phyloP scores from a whole-genome alignment of 148 eudicot species.

The Rhododendron ovatum region DNA sequence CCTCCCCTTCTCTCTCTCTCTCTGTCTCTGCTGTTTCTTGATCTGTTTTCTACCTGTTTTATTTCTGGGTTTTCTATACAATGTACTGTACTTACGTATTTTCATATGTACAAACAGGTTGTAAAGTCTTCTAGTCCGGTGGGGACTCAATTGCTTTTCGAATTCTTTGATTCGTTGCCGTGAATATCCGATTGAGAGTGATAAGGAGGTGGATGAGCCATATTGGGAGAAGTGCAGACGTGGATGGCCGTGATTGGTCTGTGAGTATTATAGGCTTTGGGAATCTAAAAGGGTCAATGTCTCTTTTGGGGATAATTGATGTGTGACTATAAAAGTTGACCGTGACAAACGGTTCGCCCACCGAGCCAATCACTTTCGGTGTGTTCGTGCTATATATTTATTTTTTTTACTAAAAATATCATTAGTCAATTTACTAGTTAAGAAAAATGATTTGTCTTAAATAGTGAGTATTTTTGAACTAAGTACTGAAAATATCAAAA shows the following conservation, averaged over 20 bases:
- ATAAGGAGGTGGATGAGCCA: not conserved
- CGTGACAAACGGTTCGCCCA: not conserved
- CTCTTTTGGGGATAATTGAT: not conserved
- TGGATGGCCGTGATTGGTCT: not conserved
- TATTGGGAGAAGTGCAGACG: not conserved
- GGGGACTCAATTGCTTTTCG: not conserved
- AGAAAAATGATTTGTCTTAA: too few species aligned
- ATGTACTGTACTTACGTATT: not conserved
- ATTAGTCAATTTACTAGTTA: too few species aligned
- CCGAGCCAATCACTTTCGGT: not conserved
- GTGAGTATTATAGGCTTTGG: not conserved
- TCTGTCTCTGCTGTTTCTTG: not conserved
- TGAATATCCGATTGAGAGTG: not conserved
- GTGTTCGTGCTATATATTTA: too few species aligned
- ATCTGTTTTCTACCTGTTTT: not conserved
- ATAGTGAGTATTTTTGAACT: too few species aligned
- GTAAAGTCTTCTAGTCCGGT: too few species aligned
- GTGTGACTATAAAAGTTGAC: not conserved
- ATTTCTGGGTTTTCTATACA: not conserved
- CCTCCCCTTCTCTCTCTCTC: not conserved
- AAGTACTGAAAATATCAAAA: too few species aligned
- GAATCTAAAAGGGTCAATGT: not conserved
- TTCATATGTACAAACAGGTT: not conserved
- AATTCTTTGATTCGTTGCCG: not conserved
- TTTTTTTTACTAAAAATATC: too few species aligned